Base-by-base conservation (phyloP, 345 rosid genomes). In the Eucalyptus melliodora region DNA sequence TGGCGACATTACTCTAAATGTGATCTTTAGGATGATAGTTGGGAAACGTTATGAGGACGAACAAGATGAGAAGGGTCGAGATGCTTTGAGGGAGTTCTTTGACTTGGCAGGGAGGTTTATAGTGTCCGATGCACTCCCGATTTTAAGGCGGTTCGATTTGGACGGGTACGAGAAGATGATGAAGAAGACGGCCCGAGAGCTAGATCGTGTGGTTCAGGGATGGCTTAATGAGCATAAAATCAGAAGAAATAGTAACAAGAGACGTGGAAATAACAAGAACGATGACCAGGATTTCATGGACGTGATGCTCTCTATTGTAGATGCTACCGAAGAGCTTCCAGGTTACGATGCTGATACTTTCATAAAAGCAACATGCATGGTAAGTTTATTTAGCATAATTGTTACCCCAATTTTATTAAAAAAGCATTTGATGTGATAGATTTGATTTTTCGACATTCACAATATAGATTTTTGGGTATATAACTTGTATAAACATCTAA, bases 81-180 rank as follows among this genome's bases (percentile, higher is more conserved):
- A 55, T 7, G 88, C 91, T 5, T 1, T 92, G 89, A 91, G 72
- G 87, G 86, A 49, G 8, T 92, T 93, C 40, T 50, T 89, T 16
- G 90, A 89, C 21, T 62, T 87, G 37, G 23, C 53, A 10, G 93
- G 93, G 15, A 56, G 27, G 34, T 89, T 90, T 23, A 55, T 86
- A 50, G 55, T 90, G 6, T 87, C 92, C 4, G 95, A 91, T 72
- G 93, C 90, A 2, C n/a, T 94, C 4, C 95, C 93, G 8, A 91
- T 62, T 87, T 30, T 93, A 67, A 69, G 92, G 88, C 88, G 92
- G 92, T 49, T 91, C 62, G 95, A 94, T 55, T 7, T 93, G 10
- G 93, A 90, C 1, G 93, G 94, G 16, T 56, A 87, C 5, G 88
- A 92, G 89, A 91, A 83, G 90, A n/a, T 45, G 4, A 92, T 93